Base-by-base conservation (phyloP, 2,329 filamentous ascomycete genomes). In the Cryphonectria carpinicola region DNA sequence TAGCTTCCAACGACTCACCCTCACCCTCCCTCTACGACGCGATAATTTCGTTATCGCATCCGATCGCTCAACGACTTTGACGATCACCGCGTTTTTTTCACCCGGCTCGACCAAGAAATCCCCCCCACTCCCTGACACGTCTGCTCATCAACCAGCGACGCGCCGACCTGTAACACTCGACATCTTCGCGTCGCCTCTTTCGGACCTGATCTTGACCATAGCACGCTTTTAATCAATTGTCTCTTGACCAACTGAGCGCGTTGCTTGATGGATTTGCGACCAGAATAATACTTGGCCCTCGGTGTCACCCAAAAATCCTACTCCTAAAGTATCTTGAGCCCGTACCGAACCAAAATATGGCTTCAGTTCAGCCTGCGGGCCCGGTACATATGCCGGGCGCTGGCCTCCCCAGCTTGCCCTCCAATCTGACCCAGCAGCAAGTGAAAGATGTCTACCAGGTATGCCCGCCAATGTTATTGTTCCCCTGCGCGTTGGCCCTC, bases 361-460 rank as follows among this genome's bases (percentile, higher is more conserved):
- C 93, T 80, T 95, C 93, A 74, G 90, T 94, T 78, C 93, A 96
- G 83, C 83, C 89, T 77, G 86, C 90, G 74, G 89, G 91, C 74
- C 88, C 88, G 76, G 88, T 92, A 81, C 89, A 91, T 81, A 87
- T 91, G 79, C 87, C 88, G 74, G 89, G 88, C 76, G 85, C 84
- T 71, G 85, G 85, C 72, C 39, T 63, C 11, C 66, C 58, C 58
- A 71, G 69, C 66, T 84, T 94, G 79, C 87, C 90, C 69, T 83
- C 86, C 49, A 90, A 90, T 79, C 85, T 94, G 77, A 95, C 89
- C 70, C 91, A 91, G 77, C 90, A 94, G 78, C 90, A 94, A 79
- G 87, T 94, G 58, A 92, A 95, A 81, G 92, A 94, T 77, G 87
- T 93, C 75, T 92, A 87, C 74, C 82, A 85, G 80, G 91, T 93